Base-by-base conservation (phyloP, 2,329 filamentous ascomycete species). In the Colletotrichum chrysophilum region DNA sequence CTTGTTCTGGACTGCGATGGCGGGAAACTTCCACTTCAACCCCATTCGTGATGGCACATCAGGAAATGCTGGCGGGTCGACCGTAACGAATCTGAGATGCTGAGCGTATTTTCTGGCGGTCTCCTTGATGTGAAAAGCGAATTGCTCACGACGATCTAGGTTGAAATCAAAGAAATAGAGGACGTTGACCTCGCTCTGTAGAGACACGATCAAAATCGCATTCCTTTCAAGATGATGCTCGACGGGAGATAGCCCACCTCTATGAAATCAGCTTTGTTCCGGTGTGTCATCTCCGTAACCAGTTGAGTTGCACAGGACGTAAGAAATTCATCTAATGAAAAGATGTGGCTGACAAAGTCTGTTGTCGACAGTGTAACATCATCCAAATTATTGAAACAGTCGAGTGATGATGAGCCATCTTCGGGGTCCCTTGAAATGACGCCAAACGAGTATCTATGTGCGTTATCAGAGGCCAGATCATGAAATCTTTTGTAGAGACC, bases 61-160 rank as follows among this genome's bases (percentile, higher is more conserved):
- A 8, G 81, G 83, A 78, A 89, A 89, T 71, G 88, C 86, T 24
- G 78, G 70, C 0, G 83, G 82, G 75, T 89, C 86, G 3, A 89
- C 85, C 3, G 86, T 88, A 5, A 87, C 85, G 75, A 90, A 89
- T 70, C 79, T 81, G 14, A 90, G 81, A 67, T 87, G 89, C 10
- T 88, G 87, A 62, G 81, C 77, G 79, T 87, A 89, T 76, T 84
- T 85, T 74, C 85, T 85, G 2, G 88, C 73, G 3, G 88, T 78
- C 5, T 84, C 83, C 7, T 82, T 80, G 65, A 89, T 82, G 7
- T 81, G 78, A 1, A 78, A 61, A 6, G 83, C 79, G 78, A 86
- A 89, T 2, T 72, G 77, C 4, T 84, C 80, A 4, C 84, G 83
- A 36, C 86, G 82, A 10, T 74, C 34, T 0, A 81, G 70, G 7